phyloP scores from a whole-genome alignment of 208 protist genomes.

The Entamoeba dispar region DNA sequence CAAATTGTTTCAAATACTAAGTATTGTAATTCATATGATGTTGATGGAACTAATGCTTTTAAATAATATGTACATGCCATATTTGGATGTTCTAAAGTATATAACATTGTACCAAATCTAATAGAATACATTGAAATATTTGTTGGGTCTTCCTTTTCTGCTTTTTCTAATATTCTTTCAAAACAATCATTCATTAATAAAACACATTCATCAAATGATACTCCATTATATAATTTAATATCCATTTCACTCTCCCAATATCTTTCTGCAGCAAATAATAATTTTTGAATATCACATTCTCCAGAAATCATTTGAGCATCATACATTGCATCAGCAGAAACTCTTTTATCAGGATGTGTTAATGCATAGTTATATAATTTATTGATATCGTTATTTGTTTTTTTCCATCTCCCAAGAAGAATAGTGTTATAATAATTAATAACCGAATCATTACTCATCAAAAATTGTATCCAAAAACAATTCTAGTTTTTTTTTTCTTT shows the following conservation, averaged over 20 bases:
- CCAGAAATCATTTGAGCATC: background rate
- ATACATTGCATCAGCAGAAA: background rate
- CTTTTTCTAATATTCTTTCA: background rate
- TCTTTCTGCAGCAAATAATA: background rate
- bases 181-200: background rate
- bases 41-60: background rate
- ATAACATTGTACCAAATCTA: background rate
- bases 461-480: too few species aligned
- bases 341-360: background rate
- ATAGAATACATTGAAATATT: background rate
- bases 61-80: background rate
- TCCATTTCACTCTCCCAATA: background rate
- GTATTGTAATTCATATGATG: background rate
- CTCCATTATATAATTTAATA: background rate
- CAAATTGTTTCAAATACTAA: background rate
- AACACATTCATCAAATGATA: background rate
- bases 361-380: background rate
- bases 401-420: background rate
- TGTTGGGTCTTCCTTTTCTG: background rate
- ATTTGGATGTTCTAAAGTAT: background rate
- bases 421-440: background rate
- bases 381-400: background rate
- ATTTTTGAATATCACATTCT: background rate
- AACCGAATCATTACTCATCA: background rate
- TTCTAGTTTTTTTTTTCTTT: too few species aligned